Evolutionary conservation across 306 rosid genomes (phyloP).

Genomic region (Inga oerstediana): DNA sequence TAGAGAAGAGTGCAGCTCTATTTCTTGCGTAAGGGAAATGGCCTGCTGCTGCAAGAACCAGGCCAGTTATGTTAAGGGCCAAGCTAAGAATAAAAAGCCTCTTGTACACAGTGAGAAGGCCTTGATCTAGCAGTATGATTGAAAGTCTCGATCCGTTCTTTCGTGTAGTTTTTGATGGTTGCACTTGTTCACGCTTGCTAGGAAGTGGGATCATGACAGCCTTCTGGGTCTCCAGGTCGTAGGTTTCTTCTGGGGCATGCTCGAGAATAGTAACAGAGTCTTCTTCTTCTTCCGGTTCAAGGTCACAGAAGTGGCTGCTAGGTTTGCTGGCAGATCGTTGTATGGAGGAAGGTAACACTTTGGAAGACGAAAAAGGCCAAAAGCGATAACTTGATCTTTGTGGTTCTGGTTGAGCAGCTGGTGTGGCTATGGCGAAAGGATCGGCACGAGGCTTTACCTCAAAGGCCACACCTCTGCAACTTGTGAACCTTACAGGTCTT

Average conservation of each 20-base stretch:
- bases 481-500: conserved; percentile 48
- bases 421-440: conserved; percentile 40
- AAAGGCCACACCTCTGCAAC: conserved; percentile 60
- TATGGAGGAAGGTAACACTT: conserved; percentile 36
- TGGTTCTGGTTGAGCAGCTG: background rate
- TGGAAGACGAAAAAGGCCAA: conserved; percentile 31
- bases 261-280: background rate
- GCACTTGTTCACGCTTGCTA: conserved; percentile 35
- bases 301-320: conserved; percentile 59
- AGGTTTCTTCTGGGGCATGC: conserved; percentile 9
- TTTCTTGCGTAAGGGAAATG: conserved; percentile 44
- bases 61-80: conserved; percentile 36
- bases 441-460: conserved; percentile 47
- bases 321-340: conserved; percentile 40
- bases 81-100: conserved; percentile 45
- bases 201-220: background rate
- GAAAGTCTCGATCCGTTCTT: conserved; percentile 42
- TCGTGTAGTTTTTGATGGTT: background rate
- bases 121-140: conserved; percentile 57
- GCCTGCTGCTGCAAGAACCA: conserved; percentile 47
- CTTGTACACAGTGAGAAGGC: conserved; percentile 57
- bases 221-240: conserved; percentile 29
- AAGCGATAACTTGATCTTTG: background rate
- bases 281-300: conserved; percentile 28
- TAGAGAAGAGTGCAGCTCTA: conserved; percentile 45